phyloP scores from a whole-genome alignment of 257 asterid species.

The Gardenia jasminoides region DNA sequence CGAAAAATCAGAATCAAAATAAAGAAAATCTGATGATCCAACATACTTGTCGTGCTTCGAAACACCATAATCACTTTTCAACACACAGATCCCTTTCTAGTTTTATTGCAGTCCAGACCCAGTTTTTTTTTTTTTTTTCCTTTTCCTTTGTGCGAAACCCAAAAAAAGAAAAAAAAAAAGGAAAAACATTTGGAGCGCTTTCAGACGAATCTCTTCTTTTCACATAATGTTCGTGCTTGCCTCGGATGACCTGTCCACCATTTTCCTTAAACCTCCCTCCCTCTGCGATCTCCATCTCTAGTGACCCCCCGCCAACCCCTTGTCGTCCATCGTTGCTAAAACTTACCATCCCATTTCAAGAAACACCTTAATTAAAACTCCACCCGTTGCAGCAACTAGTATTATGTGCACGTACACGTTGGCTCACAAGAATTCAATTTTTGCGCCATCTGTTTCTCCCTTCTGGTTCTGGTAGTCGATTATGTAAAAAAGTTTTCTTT shows the following conservation, averaged over 20 bases:
- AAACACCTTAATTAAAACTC: not conserved
- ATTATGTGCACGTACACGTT: too few species aligned
- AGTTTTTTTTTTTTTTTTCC: not conserved
- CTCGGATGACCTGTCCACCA: not conserved
- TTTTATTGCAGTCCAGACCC: not conserved
- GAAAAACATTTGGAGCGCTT: not conserved
- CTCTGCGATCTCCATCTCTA: not conserved
- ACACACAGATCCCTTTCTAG: not conserved
- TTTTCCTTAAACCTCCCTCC: not conserved
- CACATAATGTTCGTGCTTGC: not conserved
- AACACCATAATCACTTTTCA: not conserved
- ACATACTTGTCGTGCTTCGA: not conserved
- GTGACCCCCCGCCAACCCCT: not conserved
- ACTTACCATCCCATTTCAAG: not conserved
- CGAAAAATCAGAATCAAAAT: not conserved
- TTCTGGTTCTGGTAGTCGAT: too few species aligned
- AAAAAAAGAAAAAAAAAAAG: too few species aligned
- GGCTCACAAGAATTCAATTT: not conserved
- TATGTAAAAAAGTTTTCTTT: not conserved
- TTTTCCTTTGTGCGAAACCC: not conserved
- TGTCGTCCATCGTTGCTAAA: constrained; percentile 4
- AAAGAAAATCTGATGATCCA: not conserved
- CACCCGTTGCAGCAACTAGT: too few species aligned
- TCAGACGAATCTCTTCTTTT: constrained; percentile 20
- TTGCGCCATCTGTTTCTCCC: not conserved